These are phyloP conservation scores for Tetrahymena malaccensis DNA, from an alignment of 73 alveolate species.

Conservation along the genomic window DNA sequence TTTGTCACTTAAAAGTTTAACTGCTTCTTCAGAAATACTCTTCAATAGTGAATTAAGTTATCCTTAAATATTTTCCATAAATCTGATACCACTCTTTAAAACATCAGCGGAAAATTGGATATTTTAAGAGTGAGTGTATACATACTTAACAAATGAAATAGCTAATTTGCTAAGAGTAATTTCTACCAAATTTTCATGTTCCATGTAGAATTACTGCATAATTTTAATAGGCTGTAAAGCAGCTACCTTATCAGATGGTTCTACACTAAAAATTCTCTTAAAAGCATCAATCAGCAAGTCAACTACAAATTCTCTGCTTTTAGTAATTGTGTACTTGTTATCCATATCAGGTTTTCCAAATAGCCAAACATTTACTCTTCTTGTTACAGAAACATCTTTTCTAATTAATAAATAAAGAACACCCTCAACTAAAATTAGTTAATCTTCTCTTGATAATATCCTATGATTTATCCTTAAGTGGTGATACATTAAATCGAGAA, in stretches of 20 bases:
- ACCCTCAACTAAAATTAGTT: slow-evolving; percentile 17
- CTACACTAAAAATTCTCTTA: slow-evolving; percentile 12
- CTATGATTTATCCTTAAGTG: slow-evolving; percentile 11
- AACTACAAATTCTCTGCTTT: neutral
- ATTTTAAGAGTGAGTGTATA: neutral
- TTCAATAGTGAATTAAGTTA: neutral
- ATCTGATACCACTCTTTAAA: neutral
- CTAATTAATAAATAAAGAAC: slow-evolving; percentile 11
- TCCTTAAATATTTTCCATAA: neutral
- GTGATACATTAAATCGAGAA: slow-evolving; percentile 25
- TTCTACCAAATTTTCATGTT: slow-evolving; percentile 43
- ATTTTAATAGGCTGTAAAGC: slow-evolving; percentile 19
- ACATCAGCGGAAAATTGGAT: neutral
- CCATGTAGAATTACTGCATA: slow-evolving; percentile 31
- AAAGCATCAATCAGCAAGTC: slow-evolving; percentile 11
- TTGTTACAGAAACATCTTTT: slow-evolving; percentile 37
- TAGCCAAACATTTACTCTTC: slow-evolving; percentile 43
- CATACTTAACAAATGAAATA: slow-evolving; percentile 7
- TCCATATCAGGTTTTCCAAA: slow-evolving; percentile 50
- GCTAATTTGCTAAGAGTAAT: slow-evolving; percentile 2
- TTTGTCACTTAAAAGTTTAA: neutral
- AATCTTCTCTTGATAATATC: neutral
- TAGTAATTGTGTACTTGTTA: slow-evolving; percentile 18
- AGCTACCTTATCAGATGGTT: slow-evolving; percentile 7
- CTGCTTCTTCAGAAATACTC: neutral